Percentiles rank a stretch among this genome's conserved stretches.
phyloP scores from a whole-genome alignment of 441 rosid species.

The Gossypium lobatum region DNA sequence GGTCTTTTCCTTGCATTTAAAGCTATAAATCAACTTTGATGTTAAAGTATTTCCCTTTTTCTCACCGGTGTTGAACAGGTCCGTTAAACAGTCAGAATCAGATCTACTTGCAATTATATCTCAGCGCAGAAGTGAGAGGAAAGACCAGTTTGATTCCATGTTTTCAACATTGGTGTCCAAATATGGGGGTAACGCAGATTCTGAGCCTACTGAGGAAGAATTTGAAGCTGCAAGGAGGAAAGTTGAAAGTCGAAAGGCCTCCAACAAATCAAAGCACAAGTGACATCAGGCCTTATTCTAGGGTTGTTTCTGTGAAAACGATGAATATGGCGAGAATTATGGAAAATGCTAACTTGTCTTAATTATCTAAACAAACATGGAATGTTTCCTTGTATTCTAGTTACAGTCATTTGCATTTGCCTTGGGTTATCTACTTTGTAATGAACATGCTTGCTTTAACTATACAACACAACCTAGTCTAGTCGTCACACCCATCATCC shows the following conservation, averaged over 20 bases:
- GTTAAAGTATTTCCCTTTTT: neutral
- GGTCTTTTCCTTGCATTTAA: neutral
- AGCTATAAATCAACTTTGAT: neutral
- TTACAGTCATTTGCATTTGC: neutral
- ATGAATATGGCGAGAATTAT: neutral
- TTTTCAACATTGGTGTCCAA: conserved; percentile 65
- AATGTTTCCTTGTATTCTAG: neutral
- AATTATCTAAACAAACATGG: neutral
- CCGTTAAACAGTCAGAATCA: conserved; percentile 41
- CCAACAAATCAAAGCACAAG: conserved; percentile 44
- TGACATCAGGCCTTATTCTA: neutral
- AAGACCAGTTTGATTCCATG: conserved; percentile 71
- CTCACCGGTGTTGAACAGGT: conserved; percentile 31
- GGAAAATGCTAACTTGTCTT: conserved; percentile 7
- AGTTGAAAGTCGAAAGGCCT: conserved; percentile 35
- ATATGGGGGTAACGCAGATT: conserved; percentile 50
- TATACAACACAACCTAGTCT: neutral
- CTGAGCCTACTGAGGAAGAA: conserved; percentile 83
- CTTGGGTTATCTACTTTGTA: neutral
- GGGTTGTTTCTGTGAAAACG: neutral
- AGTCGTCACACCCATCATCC: no score
- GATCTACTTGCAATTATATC: conserved; percentile 57
- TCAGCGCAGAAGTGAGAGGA: conserved; percentile 57
- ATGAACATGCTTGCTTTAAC: neutral
- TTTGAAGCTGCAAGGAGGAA: conserved; percentile 80